These are phyloP conservation scores for Aegilops tauschii DNA, from an alignment of 176 grass and related monocot genomes.

Conservation along the genomic window DNA sequence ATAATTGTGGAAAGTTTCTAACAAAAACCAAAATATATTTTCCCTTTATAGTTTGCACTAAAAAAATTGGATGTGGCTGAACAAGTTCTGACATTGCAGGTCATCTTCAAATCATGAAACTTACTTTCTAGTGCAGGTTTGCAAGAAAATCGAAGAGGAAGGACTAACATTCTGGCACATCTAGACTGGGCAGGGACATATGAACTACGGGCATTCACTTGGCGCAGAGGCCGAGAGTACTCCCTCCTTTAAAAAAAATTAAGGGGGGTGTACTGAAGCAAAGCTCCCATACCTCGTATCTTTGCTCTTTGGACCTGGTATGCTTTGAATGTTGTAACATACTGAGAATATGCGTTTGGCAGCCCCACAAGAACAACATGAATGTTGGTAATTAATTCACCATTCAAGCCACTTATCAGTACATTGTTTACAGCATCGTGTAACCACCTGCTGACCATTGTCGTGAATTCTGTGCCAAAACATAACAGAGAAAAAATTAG, in stretches of 20 bases:
- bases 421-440: constrained; percentile 67
- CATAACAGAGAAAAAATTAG: background rate
- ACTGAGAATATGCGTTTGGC: constrained; percentile 81
- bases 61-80: background rate
- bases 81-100: background rate
- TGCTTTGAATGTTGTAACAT: constrained; percentile 84
- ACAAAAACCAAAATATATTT: too few relatives aligned
- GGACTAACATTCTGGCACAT: background rate
- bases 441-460: constrained; percentile 78
- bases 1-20: too few relatives aligned
- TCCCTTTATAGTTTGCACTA: background rate
- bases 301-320: constrained; percentile 97
- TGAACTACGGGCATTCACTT: too few relatives aligned
- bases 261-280: too few relatives aligned
- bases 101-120: background rate
- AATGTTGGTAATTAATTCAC: constrained; percentile 63
- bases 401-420: constrained; percentile 44
- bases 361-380: constrained; percentile 84
- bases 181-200: background rate
- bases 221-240: too few relatives aligned
- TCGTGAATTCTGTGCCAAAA: constrained; percentile 79
- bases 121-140: background rate
- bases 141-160: constrained; percentile 6
- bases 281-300: constrained; percentile 67
- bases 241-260: too few relatives aligned